Evolutionary conservation across 495 filamentous ascomycete species (phyloP), one percentile per base, ranked within the genome.

Genomic region (Penicillium steckii): DNA sequence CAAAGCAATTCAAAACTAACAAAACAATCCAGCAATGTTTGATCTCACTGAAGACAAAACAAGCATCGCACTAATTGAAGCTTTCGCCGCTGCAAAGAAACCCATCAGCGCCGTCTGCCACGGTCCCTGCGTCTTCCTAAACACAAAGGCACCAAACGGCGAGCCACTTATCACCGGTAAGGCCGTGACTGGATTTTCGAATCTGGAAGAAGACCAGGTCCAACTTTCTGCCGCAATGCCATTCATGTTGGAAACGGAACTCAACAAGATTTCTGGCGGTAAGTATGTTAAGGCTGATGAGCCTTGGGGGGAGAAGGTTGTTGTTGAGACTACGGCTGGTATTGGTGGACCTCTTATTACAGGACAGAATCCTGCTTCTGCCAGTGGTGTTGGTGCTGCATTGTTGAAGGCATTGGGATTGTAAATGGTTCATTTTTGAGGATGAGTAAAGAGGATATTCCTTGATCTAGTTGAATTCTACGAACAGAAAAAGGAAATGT

Each of bases 301-400:
- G 61, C 66, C 74, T 6, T 90, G 78, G 80, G 81, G 56, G 0
- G 72, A 70, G 65, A 80, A 85, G 65, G 82, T 89, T 10, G 76
- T 82, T 22, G 77, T 84, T 24, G 77, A 78, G 38, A 69, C 69
- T 60, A 57, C 63, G 3, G 54, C 57, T 41, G 68, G 61, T 17
- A 33, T 64, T 22, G 72, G 67, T 1, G 63, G 84, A 0, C 72
- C 69, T 57, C 48, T 91, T 47, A 86, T 91, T 52, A 90, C 88
- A 2, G 88, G 88, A 0, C 86, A 91, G 73, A 91, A 90, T 57
- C 88, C 88, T 13, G 80, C 77, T 8, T 85, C 81, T 63, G 86
- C 85, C 10, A 74, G 70, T 23, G 76, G 63, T 0, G 70, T 90
- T 41, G 87, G 78, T 0, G 75, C 85, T 70, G 76, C 59, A 17